Conservation (phyloP, 1,139 yeast species). For the Yamadazyma mexicana region DNA sequence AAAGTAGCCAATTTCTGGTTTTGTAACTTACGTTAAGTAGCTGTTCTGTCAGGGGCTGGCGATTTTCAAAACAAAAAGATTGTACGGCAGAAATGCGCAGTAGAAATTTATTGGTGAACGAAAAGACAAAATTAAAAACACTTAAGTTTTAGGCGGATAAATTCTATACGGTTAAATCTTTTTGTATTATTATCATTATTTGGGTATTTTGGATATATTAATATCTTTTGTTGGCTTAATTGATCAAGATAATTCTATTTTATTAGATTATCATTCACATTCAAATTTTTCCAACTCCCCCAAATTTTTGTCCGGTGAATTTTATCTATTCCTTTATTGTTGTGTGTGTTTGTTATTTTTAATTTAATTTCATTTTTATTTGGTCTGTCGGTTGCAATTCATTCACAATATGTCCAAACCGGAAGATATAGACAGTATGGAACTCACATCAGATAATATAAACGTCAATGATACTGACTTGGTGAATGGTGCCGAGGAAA, state of each 20-base stretch:
- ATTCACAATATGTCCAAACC: neutral
- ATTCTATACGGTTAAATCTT: neutral
- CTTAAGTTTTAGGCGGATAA: conserved; percentile 1
- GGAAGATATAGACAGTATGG: neutral
- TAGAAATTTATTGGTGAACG: conserved; percentile 2
- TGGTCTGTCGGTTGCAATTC: neutral
- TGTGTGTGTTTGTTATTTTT: neutral
- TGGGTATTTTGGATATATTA: neutral
- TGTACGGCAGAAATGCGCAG: conserved; percentile 1
- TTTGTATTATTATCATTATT: neutral
- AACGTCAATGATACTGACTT: neutral
- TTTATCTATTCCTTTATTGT: too few species aligned
- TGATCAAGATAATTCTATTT: neutral
- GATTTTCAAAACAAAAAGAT: too few species aligned
- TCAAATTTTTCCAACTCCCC: too few species aligned
- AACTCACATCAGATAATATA: neutral
- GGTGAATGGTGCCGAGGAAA: neutral
- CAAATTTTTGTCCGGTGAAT: too few species aligned
- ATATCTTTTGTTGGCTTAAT: neutral
- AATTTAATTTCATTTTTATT: too few species aligned
- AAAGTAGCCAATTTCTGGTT: too few species aligned
- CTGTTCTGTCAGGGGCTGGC: too few species aligned
- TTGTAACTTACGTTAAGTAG: too few species aligned
- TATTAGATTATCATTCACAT: neutral
- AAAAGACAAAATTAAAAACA: conserved; percentile 2